These are phyloP conservation scores for Gyromitra esculenta DNA, from an alignment of 2,329 filamentous ascomycete species.

Conservation along the genomic window DNA sequence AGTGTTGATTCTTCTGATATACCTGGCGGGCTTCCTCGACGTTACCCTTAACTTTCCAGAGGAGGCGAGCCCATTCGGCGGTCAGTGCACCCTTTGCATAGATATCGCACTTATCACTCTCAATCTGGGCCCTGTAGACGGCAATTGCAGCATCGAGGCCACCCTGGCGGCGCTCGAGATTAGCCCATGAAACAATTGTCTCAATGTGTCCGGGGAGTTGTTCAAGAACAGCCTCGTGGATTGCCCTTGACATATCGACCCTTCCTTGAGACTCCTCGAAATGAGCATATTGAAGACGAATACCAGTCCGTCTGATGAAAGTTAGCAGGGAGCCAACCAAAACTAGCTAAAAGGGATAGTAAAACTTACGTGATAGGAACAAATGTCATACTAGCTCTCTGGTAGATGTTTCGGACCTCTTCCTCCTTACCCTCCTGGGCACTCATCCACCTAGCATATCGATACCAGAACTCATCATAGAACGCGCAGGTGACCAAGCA, in stretches of 20 bases:
- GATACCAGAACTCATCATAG: constrained; percentile 97
- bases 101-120: constrained; percentile 74
- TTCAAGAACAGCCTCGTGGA: constrained; percentile 82
- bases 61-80: constrained; percentile 83
- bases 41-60: constrained; percentile 88
- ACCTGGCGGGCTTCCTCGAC: constrained; percentile 82
- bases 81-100: constrained; percentile 87
- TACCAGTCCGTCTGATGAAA: constrained; percentile 71
- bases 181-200: constrained; percentile 86
- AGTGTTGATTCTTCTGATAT: constrained; percentile 82
- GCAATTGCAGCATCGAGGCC: constrained; percentile 86
- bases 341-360: background rate
- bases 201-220: constrained; percentile 83
- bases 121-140: constrained; percentile 82
- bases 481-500: constrained; percentile 92
- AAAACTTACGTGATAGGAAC: constrained; percentile 73
- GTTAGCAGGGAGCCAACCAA: constrained; percentile 13
- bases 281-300: constrained; percentile 89
- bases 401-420: constrained; percentile 90
- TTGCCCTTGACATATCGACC: constrained; percentile 79
- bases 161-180: constrained; percentile 82
- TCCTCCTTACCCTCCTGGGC: constrained; percentile 82
- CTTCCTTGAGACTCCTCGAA: constrained; percentile 89
- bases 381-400: constrained; percentile 83
- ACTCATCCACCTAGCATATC: constrained; percentile 95